Evolutionary conservation across 2,329 filamentous ascomycete species (phyloP).

Genomic region (Xylaria sp.): DNA sequence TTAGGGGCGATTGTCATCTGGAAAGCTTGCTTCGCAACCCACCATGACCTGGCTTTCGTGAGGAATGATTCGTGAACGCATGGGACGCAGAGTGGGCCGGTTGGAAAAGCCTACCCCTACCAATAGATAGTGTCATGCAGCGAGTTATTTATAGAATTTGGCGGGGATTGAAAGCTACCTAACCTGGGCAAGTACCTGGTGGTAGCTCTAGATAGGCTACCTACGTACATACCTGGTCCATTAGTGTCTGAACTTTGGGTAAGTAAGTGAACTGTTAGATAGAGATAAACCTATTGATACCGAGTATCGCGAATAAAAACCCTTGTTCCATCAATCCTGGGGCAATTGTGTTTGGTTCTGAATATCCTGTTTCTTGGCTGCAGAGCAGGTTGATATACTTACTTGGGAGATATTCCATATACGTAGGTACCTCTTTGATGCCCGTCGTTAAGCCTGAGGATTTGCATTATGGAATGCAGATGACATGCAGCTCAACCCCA

Average conservation of each 20-base stretch:
- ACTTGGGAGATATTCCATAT: no score
- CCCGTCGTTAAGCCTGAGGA: not conserved
- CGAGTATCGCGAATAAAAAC: slow-evolving; percentile 4
- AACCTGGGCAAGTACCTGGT: no score
- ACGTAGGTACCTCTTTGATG: not conserved
- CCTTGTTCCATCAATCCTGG: not conserved
- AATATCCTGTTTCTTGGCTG: not conserved
- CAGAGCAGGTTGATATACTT: no score
- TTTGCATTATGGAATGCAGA: slow-evolving; percentile 1
- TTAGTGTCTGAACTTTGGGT: not conserved
- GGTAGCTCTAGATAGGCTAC: no score
- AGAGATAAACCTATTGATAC: no score
- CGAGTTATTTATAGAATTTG: slow-evolving; percentile 36
- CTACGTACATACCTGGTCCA: no score
- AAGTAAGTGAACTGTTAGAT: no score
- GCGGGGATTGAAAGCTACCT: slow-evolving; percentile 19
- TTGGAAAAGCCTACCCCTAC: slow-evolving; percentile 9
- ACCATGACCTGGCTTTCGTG: not conserved
- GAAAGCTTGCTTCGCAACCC: slow-evolving; percentile 15
- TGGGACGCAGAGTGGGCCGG: slow-evolving; percentile 3
- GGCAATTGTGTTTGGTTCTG: not conserved
- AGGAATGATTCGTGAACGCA: slow-evolving; percentile 23
- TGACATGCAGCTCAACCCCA: slow-evolving; percentile 8
- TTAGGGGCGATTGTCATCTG: slow-evolving; percentile 17
- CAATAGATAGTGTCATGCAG: slow-evolving; percentile 36